Evolutionary conservation across 257 asterid species (phyloP), one percentile per base, ranked within the genome.

Genomic region (Haberlea rhodopensis): DNA sequence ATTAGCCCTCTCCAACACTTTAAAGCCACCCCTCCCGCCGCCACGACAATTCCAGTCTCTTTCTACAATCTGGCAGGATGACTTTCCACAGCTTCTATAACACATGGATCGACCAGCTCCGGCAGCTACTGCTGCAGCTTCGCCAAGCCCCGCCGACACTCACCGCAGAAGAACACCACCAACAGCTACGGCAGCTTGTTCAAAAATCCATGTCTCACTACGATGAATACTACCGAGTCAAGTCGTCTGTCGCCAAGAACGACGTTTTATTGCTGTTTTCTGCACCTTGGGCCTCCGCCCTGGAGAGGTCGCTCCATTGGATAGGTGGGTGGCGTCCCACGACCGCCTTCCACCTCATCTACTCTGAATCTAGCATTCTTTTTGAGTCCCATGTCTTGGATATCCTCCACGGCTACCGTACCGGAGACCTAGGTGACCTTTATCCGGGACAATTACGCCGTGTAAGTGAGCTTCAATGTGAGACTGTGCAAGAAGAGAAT

Each of bases 261-360:
- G 92, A 87, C 58, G 80, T 84, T 6, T 77, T 90, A 8, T 59
- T 64, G 0, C 68, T 87, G 70, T 82, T 77, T 58, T 3, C 83
- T 1, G 83, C 92, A 1, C 86, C 90, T 18, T 90, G 96, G 96
- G 49, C 74, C 55, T 71, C 86, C 54, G 56, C 84, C 22, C 80
- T 91, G 0, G 96, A 91, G 71, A 79, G 88, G 2, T 84, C 94
- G 1, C 86, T 91, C 55, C 85, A 80, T 28, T 91, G 96, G 96
- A 80, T 91, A 53, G 85, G 84, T 4, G 97, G 97, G 0, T 88
- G 96, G 96, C 80, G 97, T 0, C 96, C 97, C 31, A 91, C 96
- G 75, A 86, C 94, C 23, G 89, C 87, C 16, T 88, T 84, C 71
- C 97, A 90, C 80, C 73, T 90, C 21, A 57, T 88, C 13, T 91